Percentiles rank a stretch among this genome's conserved stretches.
These are phyloP conservation scores for Heterobasidion occidentale DNA, from an alignment of 1,284 basidiomycete genomes.

Conservation along the genomic window DNA sequence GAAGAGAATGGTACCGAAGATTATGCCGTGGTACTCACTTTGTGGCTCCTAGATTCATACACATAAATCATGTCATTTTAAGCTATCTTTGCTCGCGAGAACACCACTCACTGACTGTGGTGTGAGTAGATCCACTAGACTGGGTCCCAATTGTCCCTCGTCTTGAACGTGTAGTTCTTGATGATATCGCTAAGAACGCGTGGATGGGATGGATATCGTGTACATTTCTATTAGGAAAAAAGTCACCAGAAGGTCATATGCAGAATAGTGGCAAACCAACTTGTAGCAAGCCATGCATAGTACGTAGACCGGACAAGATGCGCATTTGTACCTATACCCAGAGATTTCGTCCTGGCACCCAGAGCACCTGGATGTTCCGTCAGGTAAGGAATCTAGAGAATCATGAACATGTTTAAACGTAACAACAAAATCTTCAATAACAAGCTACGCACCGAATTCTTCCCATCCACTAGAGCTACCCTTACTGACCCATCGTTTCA, in stretches of 20 bases:
- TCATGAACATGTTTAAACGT: background rate
- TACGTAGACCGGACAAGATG: slow-evolving; percentile 71
- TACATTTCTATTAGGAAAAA: slow-evolving; percentile 35
- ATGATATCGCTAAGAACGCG: slow-evolving; percentile 74
- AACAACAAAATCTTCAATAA: background rate
- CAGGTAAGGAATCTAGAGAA: slow-evolving; percentile 63
- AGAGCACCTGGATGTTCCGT: slow-evolving; percentile 55
- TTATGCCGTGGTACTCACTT: too few relatives aligned
- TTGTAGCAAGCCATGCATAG: slow-evolving; percentile 78
- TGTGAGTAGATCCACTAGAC: background rate
- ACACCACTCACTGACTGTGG: background rate
- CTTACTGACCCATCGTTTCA: slow-evolving; percentile 61
- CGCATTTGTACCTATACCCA: slow-evolving; percentile 75
- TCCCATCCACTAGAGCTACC: slow-evolving; percentile 66
- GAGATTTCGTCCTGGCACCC: slow-evolving; percentile 61
- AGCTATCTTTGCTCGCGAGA: background rate
- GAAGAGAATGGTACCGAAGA: too few relatives aligned
- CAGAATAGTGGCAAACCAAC: slow-evolving; percentile 23
- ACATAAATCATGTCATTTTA: too few relatives aligned
- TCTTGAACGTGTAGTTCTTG: slow-evolving; percentile 35
- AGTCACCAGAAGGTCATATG: slow-evolving; percentile 24
- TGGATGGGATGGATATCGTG: slow-evolving; percentile 87
- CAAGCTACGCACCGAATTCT: slow-evolving; percentile 67
- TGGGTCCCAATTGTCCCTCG: slow-evolving; percentile 1
- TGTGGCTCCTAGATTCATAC: too few relatives aligned